Percentiles rank a stretch among this genome's conserved stretches.
Conservation (phyloP, 2,329 filamentous ascomycete species). For the Apiospora hydei region DNA sequence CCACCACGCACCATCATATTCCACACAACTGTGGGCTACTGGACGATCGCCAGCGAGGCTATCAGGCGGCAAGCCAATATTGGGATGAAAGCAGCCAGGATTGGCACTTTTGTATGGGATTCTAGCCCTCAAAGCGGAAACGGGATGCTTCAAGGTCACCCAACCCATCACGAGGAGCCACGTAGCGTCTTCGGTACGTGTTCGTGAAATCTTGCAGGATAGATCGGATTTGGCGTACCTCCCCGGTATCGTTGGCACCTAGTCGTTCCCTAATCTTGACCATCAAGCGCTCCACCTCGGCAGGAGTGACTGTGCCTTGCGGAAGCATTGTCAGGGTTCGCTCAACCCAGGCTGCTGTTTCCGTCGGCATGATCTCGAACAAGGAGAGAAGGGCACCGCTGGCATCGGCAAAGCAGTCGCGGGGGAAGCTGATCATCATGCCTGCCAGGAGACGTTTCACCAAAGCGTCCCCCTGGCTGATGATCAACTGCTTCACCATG, state of each 20-base stretch:
- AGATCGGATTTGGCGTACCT: constrained; percentile 78
- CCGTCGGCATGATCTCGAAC: constrained; percentile 83
- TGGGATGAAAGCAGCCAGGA: not conserved
- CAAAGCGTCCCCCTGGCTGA: constrained; percentile 75
- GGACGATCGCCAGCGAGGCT: not conserved
- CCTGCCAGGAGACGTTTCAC: constrained; percentile 91
- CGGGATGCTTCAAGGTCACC: constrained; percentile 85
- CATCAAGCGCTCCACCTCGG: constrained; percentile 83
- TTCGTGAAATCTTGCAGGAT: constrained; percentile 97
- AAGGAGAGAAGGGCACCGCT: constrained; percentile 90
- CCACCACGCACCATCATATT: not conserved
- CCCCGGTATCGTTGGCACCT: constrained; percentile 64
- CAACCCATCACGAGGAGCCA: constrained; percentile 91
- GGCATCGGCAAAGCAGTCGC: constrained; percentile 93
- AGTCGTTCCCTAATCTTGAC: constrained; percentile 82
- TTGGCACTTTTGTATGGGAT: not conserved
- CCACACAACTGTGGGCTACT: not conserved
- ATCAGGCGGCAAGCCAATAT: not conserved
- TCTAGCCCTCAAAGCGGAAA: constrained; percentile 77
- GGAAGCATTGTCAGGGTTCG: constrained; percentile 85
- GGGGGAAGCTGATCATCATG: constrained; percentile 99
- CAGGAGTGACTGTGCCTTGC: constrained; percentile 77
- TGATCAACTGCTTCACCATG: constrained; percentile 75
- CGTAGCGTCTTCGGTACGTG: constrained; percentile 89
- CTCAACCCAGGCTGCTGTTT: constrained; percentile 84